Base-by-base conservation (phyloP, 2,329 filamentous ascomycete species). In the Pseudogymnoascus sp. region DNA sequence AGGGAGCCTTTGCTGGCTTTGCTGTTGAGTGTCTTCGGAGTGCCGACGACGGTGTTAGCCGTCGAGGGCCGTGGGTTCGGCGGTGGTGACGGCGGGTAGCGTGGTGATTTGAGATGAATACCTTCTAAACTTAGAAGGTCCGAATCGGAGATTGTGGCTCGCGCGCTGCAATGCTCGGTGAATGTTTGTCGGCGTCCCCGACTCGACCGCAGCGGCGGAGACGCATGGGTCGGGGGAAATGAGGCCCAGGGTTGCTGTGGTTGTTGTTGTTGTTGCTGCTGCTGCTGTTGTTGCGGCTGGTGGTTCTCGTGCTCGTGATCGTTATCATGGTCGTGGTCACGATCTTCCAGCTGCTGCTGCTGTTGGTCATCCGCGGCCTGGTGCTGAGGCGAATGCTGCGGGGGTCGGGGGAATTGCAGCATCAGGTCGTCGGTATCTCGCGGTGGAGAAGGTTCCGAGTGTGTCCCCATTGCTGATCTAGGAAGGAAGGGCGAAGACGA, bases 61-160 rank as follows among this genome's bases (percentile, higher is more conserved):
- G 65, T 57, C 65, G 68, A 39, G 65, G 37, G 26, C 60, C 37
- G 37, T 6, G 37, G 37, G 37, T 40, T 40, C 37, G 14, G 37
- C 60, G 61, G 40, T 8, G 39, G 61, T 16, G 40, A 54, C 26
- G 65, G 36, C 14, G 54, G 61, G 26, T 68, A 64, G 23, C 67
- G 66, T 64, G 70, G 70, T 16, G 71, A 67, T 26, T 69, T 65
- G 18, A 73, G 64, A 18, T 59, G 67, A 40, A 73, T 73, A 3
- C 66, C 66, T 63, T 72, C 70, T 31, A 73, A 68, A 62, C 68
- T 71, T 40, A 72, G 69, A 8, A 73, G 65, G 40, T 73, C 70
- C 8, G 66, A 70, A 40, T 73, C 70, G 37, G 71, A 73, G n/a
- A 71, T 67, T 60, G 71, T 67, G 62, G 71, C 70, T 68, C 69